Percentiles rank a stretch among this genome's conserved stretches.
Evolutionary conservation across 2,329 filamentous ascomycete species (phyloP).

Genomic region (Biscogniauxia marginata): DNA sequence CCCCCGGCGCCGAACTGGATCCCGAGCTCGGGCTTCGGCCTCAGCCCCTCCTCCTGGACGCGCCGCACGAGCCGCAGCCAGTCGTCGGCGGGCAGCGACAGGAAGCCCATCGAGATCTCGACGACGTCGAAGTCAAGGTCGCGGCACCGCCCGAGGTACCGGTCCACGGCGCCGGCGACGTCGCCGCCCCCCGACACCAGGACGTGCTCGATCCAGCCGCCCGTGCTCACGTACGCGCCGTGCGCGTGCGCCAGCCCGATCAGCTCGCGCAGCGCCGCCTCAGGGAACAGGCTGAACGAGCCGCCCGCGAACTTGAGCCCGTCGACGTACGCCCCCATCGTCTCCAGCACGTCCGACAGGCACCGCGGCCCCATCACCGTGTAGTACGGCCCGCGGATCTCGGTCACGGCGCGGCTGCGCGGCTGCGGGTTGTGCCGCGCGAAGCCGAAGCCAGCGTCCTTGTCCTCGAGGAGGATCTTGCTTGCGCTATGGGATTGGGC

Average conservation of each 20-base stretch:
- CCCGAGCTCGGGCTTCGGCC: slow-evolving; percentile 30
- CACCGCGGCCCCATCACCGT: slow-evolving; percentile 53
- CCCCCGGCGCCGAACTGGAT: slow-evolving; percentile 58
- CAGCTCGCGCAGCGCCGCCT: slow-evolving; percentile 43
- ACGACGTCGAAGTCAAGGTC: slow-evolving; percentile 53
- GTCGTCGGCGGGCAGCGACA: slow-evolving; percentile 52
- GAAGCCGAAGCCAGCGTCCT: slow-evolving; percentile 48
- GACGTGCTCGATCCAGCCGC: slow-evolving; percentile 54
- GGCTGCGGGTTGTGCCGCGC: slow-evolving; percentile 49
- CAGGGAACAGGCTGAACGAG: slow-evolving; percentile 50
- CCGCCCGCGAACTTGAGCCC: slow-evolving; percentile 56
- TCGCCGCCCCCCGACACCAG: slow-evolving; percentile 37
- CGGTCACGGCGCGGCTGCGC: slow-evolving; percentile 48
- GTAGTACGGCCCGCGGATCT: slow-evolving; percentile 57
- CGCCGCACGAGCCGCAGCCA: slow-evolving; percentile 50
- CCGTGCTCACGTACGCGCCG: slow-evolving; percentile 53
- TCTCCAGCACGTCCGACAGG: slow-evolving; percentile 51
- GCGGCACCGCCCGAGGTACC: slow-evolving; percentile 51
- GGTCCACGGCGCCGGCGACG: slow-evolving; percentile 48
- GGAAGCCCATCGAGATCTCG: slow-evolving; percentile 36
- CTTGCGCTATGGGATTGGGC: slow-evolving; percentile 1
- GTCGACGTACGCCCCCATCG: slow-evolving; percentile 55
- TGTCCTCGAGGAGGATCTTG: slow-evolving; percentile 44
- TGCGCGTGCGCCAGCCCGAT: slow-evolving; percentile 49
- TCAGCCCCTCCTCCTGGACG: slow-evolving; percentile 46